Percentiles rank a stretch among this genome's conserved stretches.
Evolutionary conservation across 495 filamentous ascomycete genomes (phyloP).

Genomic region (Penicillium robsamsonii): DNA sequence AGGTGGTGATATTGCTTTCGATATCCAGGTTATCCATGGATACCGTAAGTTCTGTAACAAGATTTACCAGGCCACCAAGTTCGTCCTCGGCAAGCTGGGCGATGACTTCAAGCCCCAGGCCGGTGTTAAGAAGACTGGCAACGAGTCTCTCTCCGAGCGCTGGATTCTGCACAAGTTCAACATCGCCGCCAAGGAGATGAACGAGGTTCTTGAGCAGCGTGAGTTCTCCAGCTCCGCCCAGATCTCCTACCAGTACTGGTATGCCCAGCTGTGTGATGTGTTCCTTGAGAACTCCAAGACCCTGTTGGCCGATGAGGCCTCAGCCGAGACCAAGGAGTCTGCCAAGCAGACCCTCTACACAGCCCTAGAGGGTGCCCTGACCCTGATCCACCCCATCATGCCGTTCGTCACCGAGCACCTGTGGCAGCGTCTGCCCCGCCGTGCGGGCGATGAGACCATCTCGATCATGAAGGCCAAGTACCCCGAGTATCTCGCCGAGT

Average conservation of each 20-base stretch:
- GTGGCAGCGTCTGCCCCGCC: slow-evolving; percentile 74
- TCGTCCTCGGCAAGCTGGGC: slow-evolving; percentile 72
- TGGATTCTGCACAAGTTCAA: slow-evolving; percentile 88
- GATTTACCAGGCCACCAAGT: slow-evolving; percentile 89
- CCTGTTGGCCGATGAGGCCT: slow-evolving; percentile 60
- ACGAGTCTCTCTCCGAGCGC: slow-evolving; percentile 70
- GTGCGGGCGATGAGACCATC: slow-evolving; percentile 57
- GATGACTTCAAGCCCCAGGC: slow-evolving; percentile 66
- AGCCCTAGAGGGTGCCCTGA: slow-evolving; percentile 64
- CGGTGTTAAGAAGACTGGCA: slow-evolving; percentile 55
- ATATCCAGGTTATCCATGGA: slow-evolving; percentile 78
- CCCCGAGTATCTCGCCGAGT: slow-evolving; percentile 52
- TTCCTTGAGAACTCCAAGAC: slow-evolving; percentile 79
- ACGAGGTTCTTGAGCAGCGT: slow-evolving; percentile 63
- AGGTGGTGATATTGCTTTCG: slow-evolving; percentile 77
- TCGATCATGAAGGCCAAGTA: slow-evolving; percentile 69
- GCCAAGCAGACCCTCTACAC: slow-evolving; percentile 65
- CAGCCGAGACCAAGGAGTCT: slow-evolving; percentile 55
- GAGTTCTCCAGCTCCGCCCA: slow-evolving; percentile 69
- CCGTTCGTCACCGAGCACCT: slow-evolving; percentile 76
- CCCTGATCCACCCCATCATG: slow-evolving; percentile 74
- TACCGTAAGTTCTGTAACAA: slow-evolving; percentile 90
- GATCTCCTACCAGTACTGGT: slow-evolving; percentile 68
- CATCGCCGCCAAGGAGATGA: slow-evolving; percentile 67
- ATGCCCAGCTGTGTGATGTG: slow-evolving; percentile 63